Base-by-base conservation (phyloP, 169 alveolate species). In the Pseudocohnilembus persalinus region DNA sequence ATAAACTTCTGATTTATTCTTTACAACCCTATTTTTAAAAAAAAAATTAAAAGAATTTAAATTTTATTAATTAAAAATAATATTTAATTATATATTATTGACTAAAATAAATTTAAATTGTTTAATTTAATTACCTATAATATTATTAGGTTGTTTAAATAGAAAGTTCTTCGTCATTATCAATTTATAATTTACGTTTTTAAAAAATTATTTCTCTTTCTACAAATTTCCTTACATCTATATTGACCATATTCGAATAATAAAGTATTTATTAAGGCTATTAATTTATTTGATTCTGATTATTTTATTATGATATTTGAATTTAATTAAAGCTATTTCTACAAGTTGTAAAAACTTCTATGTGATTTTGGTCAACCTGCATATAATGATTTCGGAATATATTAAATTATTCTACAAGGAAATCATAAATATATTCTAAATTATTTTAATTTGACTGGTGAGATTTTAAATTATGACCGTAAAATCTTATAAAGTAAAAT, bases 1-100 rank as follows among this genome's bases (percentile, higher is more conserved):
- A 82, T 93, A 93, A 6, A 93, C 96, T 76, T 93, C 97, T 25
- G 93, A 79, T 81, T 94, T 76, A 31, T 85, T 91, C 78, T 89
- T 91, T 1, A 92, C 94, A 25, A 94, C 97, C 87, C 95, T 90
- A 83, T 64, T 93, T 78, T 92, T 93, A 31, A 89, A 73, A 11
- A 20, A 49, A 11, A 49, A 49, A 11, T 11, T 49, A 11, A 49
- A 49, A 49, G 68, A 11, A 49, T 74, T 87, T 84, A 20, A 77
- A 77, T 72, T 90, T 88, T 83, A n/a, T n/a, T n/a, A n/a, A n/a
- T n/a, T n/a, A n/a, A n/a, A n/a, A n/a, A n/a, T n/a, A n/a, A n/a
- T n/a, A n/a, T n/a, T n/a, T n/a, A n/a, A n/a, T n/a, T n/a, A n/a
- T n/a, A n/a, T n/a, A n/a, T n/a, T n/a, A n/a, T n/a, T n/a, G 20